A percentile compares a stretch with the other conserved stretches of the same genome.
These are phyloP conservation scores for Aspergillus jensenii DNA, from an alignment of 2,329 filamentous ascomycete species.

Conservation along the genomic window DNA sequence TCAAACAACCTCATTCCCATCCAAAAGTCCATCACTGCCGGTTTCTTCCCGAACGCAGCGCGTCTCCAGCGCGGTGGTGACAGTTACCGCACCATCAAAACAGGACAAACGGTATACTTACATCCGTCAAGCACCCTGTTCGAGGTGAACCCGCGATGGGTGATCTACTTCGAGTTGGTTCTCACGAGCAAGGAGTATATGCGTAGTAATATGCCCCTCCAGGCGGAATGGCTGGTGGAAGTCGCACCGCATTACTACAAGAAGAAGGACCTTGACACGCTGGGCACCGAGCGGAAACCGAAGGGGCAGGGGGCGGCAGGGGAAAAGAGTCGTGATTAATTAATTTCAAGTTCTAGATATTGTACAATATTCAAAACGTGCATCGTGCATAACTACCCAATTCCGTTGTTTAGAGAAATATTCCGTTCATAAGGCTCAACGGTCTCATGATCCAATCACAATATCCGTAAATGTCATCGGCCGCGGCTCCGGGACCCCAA, in stretches of 20 bases:
- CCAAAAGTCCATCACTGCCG: constrained; percentile 82
- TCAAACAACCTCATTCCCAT: constrained; percentile 73
- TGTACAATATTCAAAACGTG: neutral
- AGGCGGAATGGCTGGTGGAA: constrained; percentile 81
- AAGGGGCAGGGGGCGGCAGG: constrained; percentile 54
- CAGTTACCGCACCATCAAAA: constrained; percentile 89
- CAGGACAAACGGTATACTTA: constrained; percentile 82
- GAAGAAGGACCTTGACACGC: constrained; percentile 78
- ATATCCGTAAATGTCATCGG: constrained; percentile 6
- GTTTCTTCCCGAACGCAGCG: constrained; percentile 93
- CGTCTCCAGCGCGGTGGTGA: constrained; percentile 79
- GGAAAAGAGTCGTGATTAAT: constrained; percentile 36
- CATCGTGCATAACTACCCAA: neutral
- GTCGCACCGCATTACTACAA: constrained; percentile 95
- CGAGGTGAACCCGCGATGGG: constrained; percentile 77
- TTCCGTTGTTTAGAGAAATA: neutral
- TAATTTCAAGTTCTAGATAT: neutral
- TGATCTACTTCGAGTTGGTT: constrained; percentile 84
- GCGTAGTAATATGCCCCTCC: constrained; percentile 80
- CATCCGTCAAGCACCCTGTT: constrained; percentile 84
- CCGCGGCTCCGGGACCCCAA: constrained; percentile 4
- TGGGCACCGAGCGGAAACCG: constrained; percentile 75
- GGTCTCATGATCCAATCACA: constrained; percentile 11
- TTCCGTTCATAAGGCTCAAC: neutral
- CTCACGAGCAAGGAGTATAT: constrained; percentile 96